Percentiles rank a stretch among this genome's conserved stretches.
Evolutionary conservation across 495 filamentous ascomycete species (phyloP).

Genomic region (Xylaria scruposa): DNA sequence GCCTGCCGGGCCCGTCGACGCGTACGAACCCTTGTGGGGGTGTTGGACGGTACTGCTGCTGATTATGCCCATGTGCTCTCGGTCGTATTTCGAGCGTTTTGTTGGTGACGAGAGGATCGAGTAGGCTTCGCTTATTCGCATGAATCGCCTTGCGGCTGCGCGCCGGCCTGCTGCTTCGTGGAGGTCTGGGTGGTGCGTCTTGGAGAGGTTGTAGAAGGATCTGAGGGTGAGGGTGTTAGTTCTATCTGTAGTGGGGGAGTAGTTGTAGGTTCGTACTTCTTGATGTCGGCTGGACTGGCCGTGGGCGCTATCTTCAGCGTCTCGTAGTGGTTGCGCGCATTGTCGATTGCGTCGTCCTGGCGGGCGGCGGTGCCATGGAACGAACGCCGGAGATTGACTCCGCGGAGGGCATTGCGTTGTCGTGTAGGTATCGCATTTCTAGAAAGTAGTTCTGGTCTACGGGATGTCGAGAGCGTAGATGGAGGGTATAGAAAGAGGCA

Average conservation of each 20-base stretch:
- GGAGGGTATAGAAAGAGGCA: constrained; percentile 6
- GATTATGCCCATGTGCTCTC: constrained; percentile 60
- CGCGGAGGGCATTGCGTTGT: constrained; percentile 20
- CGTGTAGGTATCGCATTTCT: background rate
- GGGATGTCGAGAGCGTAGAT: constrained; percentile 4
- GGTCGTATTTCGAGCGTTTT: constrained; percentile 82
- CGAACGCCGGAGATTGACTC: background rate
- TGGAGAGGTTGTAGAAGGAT: constrained; percentile 92
- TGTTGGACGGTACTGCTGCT: constrained; percentile 34
- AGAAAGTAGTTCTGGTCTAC: constrained; percentile 14
- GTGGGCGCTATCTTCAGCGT: constrained; percentile 73
- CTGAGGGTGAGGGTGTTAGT: constrained; percentile 29
- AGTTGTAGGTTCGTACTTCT: constrained; percentile 64
- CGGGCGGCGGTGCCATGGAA: constrained; percentile 53
- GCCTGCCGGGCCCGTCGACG: constrained; percentile 62
- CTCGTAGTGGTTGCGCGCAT: constrained; percentile 73
- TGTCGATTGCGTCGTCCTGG: constrained; percentile 42
- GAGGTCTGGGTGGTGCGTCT: constrained; percentile 91
- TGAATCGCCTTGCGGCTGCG: constrained; percentile 77
- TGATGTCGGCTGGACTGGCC: constrained; percentile 79
- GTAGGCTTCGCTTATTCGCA: constrained; percentile 87
- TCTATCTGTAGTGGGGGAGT: background rate
- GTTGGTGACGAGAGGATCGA: constrained; percentile 70
- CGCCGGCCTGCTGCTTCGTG: constrained; percentile 81
- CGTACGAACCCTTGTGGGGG: constrained; percentile 48